Evolutionary conservation across 495 filamentous ascomycete genomes (phyloP), one percentile per base, ranked within the genome.

Genomic region (Xylaria castorea): DNA sequence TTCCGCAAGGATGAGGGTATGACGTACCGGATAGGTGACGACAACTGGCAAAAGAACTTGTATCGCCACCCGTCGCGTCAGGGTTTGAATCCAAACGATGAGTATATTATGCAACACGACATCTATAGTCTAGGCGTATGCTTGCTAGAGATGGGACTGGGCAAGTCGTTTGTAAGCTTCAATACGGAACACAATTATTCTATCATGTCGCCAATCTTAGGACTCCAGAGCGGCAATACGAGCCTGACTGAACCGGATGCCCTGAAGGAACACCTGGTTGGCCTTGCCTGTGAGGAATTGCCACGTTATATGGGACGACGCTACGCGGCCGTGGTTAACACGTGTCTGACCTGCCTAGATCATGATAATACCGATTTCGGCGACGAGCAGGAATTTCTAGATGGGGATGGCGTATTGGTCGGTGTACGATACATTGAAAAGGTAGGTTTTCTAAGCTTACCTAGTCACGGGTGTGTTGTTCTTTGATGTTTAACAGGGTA

Each of bases 101-200:
- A 66, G 12, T 90, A 87, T 67, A 77, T 60, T 3, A 90, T 89
- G 86, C 87, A 89, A 63, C 87, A 90, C 75, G 89, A 91, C 72
- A 89, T 91, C 38, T 91, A 91, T 75, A 89, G 87, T 74, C 81
- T 92, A 12, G 90, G 90, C 0, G 87, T 90, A 11, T 85, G 85
- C 69, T 80, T 92, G 0, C 72, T 92, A 2, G 90, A 92, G 74
- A 80, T 91, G 40, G 89, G 88, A 0, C 69, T 91, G 4, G 89
- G 88, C 87, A 73, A 83, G 4, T 83, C 86, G 0, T 85, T 90
- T 72, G 75, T 83, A 0, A 11, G 8, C 42, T 82, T 83, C 60
- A 8, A 42, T 0, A 20, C 8, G 20, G 16, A 46, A 12, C 60
- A 22, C 0, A 60, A 6, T 12, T 11, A 48, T 14, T n/a, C n/a